Percentiles rank a stretch among this genome's conserved stretches.
Evolutionary conservation across 1,284 basidiomycete species (phyloP).

Genomic region (Phenoliferia sp.): DNA sequence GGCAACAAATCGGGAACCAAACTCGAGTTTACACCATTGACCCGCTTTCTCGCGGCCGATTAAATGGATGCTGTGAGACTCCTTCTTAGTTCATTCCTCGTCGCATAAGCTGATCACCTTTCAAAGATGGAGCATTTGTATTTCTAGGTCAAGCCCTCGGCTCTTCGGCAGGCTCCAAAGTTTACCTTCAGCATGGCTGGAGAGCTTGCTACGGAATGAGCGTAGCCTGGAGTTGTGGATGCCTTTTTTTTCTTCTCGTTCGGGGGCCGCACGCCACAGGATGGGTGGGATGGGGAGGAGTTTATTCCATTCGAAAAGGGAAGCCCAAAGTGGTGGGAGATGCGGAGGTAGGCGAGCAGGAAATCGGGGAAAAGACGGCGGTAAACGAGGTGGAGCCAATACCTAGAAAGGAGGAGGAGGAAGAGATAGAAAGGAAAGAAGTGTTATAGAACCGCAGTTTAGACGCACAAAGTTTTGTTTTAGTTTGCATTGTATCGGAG

Average conservation of each 20-base stretch:
- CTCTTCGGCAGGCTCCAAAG: not conserved
- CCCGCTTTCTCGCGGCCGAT: not conserved
- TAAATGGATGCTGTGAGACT: not conserved
- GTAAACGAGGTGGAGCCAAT: not conserved
- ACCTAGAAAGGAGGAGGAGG: too few relatives aligned
- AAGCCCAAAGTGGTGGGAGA: not conserved
- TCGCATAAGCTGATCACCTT: not conserved
- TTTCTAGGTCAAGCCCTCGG: not conserved
- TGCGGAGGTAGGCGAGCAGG: not conserved
- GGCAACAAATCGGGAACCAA: not conserved
- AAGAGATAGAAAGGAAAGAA: too few relatives aligned
- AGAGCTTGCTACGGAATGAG: not conserved
- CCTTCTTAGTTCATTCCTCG: not conserved
- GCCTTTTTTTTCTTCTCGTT: not conserved
- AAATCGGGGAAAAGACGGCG: not conserved
- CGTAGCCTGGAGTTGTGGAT: not conserved
- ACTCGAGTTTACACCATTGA: not conserved
- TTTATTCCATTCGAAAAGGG: not conserved
- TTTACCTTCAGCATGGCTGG: slow-evolving; percentile 2
- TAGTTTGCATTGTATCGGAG: too few relatives aligned
- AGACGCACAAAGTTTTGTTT: too few relatives aligned
- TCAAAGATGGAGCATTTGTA: not conserved
- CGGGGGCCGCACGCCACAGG: not conserved
- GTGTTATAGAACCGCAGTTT: too few relatives aligned
- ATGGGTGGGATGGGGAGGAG: not conserved